Conservation (phyloP, 2,329 filamentous ascomycete genomes). For the Cercospora zeae-maydis region DNA sequence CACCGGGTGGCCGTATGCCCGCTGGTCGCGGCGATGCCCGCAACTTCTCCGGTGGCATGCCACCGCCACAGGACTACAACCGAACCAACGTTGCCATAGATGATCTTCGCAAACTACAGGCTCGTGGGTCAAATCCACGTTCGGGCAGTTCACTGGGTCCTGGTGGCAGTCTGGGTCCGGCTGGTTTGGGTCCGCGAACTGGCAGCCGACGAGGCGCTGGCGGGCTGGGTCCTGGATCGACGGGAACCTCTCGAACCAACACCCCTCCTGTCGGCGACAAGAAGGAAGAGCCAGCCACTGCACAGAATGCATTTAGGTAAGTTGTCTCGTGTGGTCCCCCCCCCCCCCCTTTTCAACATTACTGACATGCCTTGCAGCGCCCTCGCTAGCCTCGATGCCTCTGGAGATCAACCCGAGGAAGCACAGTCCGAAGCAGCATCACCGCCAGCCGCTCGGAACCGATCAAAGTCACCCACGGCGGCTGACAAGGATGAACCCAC, state of each 20-base stretch:
- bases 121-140: conserved; percentile 62
- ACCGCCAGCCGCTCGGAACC: conserved; percentile 32
- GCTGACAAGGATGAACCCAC: conserved; percentile 29
- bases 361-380: conserved; percentile 43
- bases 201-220: conserved; percentile 63
- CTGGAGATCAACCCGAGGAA: conserved; percentile 59
- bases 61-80: conserved; percentile 65
- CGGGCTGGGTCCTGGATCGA: conserved; percentile 52
- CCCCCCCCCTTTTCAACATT: conserved; percentile 15
- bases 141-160: conserved; percentile 66
- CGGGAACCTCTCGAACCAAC: conserved; percentile 80
- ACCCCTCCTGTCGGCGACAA: conserved; percentile 70
- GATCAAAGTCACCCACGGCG: conserved; percentile 30
- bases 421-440: conserved; percentile 44
- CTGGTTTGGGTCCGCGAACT: conserved; percentile 68
- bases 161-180: conserved; percentile 62
- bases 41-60: conserved; percentile 66
- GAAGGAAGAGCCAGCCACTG: conserved; percentile 62
- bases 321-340: conserved; percentile 33
- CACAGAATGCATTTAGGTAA: conserved; percentile 90
- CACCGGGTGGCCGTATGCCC: conserved; percentile 63
- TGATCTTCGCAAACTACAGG: conserved; percentile 76
- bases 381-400: conserved; percentile 54
- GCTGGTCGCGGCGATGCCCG: conserved; percentile 84
- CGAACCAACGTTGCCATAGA: conserved; percentile 86